Conservation (phyloP, 805 yeast genomes). For the Groenewaldozyma tartarivorans region DNA sequence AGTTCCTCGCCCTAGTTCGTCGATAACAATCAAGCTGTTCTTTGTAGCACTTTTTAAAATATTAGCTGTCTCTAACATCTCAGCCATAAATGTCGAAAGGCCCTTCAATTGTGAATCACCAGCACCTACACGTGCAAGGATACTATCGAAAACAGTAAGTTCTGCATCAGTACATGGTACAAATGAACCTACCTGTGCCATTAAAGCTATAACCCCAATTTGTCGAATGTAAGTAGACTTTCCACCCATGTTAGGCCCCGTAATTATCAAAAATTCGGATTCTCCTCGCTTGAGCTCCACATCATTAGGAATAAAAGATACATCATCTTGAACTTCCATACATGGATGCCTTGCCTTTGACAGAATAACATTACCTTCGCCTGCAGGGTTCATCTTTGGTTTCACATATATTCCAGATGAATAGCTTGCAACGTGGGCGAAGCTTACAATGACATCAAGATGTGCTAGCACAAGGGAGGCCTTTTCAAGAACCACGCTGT, state of each 20-base stretch:
- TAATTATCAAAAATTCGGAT: conserved; percentile 70
- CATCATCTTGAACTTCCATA: conserved; percentile 83
- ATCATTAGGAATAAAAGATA: conserved; percentile 87
- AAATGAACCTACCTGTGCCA: conserved; percentile 87
- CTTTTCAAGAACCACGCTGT: conserved; percentile 66
- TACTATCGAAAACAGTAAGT: conserved; percentile 77
- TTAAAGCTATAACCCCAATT: conserved; percentile 72
- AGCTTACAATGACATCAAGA: conserved; percentile 74
- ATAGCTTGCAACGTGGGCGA: conserved; percentile 74
- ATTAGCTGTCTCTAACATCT: conserved; percentile 89
- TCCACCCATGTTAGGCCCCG: conserved; percentile 98
- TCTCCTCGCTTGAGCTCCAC: conserved; percentile 49
- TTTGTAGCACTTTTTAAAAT: conserved; percentile 71
- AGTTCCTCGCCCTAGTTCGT: conserved; percentile 94
- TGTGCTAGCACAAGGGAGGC: conserved; percentile 57
- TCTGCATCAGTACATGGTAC: conserved; percentile 76
- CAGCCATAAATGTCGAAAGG: conserved; percentile 92
- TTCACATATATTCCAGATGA: conserved; percentile 76
- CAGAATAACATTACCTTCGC: conserved; percentile 36
- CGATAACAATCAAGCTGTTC: conserved; percentile 78
- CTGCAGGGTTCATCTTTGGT: conserved; percentile 57
- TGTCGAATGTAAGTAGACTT: conserved; percentile 90
- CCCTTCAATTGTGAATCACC: conserved; percentile 97
- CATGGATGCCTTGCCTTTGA: conserved; percentile 90
- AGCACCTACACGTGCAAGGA: conserved; percentile 96